Percentiles rank a stretch among this genome's conserved stretches.
These are phyloP conservation scores for Gloeopeniophorella convolvens DNA, from an alignment of 768 basidiomycete species.

Conservation along the genomic window DNA sequence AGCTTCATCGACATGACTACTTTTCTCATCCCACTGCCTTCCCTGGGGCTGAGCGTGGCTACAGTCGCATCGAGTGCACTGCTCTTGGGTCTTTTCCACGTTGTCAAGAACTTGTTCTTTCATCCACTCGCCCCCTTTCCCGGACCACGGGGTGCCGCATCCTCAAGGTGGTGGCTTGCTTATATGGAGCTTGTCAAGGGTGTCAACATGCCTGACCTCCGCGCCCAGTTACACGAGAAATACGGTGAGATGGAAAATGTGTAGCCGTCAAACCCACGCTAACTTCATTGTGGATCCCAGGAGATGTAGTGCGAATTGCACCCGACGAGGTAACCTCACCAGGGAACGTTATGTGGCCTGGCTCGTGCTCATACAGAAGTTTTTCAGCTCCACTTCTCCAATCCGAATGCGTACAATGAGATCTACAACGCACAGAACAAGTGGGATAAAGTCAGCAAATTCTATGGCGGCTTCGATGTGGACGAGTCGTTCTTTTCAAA, in stretches of 20 bases:
- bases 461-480: constrained; percentile 35
- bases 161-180: constrained; percentile 13
- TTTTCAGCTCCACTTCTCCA: constrained; percentile 13
- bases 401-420: constrained; percentile 11
- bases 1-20: no score
- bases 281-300: background rate
- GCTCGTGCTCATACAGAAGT: background rate
- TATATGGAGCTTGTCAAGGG: constrained; percentile 8
- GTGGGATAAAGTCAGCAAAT: constrained; percentile 34
- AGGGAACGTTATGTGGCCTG: background rate
- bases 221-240: constrained; percentile 6
- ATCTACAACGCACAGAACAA: constrained; percentile 18
- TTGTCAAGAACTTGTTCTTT: constrained; percentile 5
- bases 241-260: constrained; percentile 6
- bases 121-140: constrained; percentile 14
- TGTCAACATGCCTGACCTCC: constrained; percentile 6
- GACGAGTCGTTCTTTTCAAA: constrained; percentile 33
- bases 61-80: background rate
- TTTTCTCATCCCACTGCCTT: no score
- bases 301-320: constrained; percentile 11
- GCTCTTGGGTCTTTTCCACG: background rate
- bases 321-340: constrained; percentile 9
- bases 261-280: background rate
- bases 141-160: constrained; percentile 14
- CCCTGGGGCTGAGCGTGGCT: background rate